These are phyloP conservation scores for Ambrosiella xylebori DNA, from an alignment of 2,329 filamentous ascomycete genomes.

Conservation along the genomic window DNA sequence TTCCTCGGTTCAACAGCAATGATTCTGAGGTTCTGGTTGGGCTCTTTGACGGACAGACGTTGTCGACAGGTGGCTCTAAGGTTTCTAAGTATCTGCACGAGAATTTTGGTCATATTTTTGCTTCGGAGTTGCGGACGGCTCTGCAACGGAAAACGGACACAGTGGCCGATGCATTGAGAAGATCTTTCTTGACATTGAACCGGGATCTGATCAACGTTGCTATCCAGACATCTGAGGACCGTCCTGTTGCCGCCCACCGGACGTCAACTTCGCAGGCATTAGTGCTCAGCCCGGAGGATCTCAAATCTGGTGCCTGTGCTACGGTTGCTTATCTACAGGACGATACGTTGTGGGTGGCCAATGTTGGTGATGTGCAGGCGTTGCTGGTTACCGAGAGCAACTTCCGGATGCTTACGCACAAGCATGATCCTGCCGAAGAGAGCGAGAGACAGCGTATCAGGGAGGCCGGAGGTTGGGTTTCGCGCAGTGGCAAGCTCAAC, in stretches of 20 bases:
- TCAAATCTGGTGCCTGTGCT: conserved; percentile 78
- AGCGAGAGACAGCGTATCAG: conserved; percentile 75
- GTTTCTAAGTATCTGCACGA: conserved; percentile 94
- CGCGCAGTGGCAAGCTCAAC: conserved; percentile 82
- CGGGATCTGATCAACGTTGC: conserved; percentile 83
- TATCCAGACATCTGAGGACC: conserved; percentile 62
- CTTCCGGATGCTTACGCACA: conserved; percentile 67
- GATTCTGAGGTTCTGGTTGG: conserved; percentile 82
- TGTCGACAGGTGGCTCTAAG: conserved; percentile 79
- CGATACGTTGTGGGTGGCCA: conserved; percentile 83
- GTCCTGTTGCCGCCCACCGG: conserved; percentile 47
- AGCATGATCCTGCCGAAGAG: conserved; percentile 83
- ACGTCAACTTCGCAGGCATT: conserved; percentile 52
- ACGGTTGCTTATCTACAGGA: conserved; percentile 81
- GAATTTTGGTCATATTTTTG: conserved; percentile 77
- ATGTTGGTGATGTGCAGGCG: conserved; percentile 91
- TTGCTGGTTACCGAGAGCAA: conserved; percentile 81
- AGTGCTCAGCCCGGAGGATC: conserved; percentile 72
- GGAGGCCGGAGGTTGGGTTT: conserved; percentile 89
- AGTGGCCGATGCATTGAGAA: conserved; percentile 64
- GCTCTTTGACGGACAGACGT: conserved; percentile 88
- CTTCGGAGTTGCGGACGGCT: conserved; percentile 60
- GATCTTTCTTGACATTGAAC: conserved; percentile 78
- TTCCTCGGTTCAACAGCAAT: conserved; percentile 76
- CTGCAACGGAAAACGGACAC: conserved; percentile 53